Conservation (phyloP, 2,329 filamentous ascomycete genomes). For the Camptophora hylomeconis region DNA sequence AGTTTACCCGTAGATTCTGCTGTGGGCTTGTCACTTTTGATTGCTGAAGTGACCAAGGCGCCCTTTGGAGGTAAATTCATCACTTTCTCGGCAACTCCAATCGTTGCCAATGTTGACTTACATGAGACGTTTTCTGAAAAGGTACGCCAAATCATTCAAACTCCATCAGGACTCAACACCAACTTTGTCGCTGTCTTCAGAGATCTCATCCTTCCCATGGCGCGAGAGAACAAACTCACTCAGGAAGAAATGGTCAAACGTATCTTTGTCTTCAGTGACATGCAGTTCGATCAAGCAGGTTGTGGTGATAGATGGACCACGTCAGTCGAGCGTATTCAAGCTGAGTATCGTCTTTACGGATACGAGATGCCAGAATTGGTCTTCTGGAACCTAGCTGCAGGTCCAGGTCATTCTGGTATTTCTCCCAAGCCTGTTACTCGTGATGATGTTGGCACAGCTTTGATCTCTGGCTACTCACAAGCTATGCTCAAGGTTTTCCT, state of each 20-base stretch:
- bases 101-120: constrained; percentile 30
- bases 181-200: constrained; percentile 44
- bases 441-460: constrained; percentile 5
- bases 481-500: constrained; percentile 7
- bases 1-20: constrained; percentile 40
- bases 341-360: constrained; percentile 33
- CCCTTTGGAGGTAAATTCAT: constrained; percentile 45
- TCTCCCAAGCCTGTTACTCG: constrained; percentile 3
- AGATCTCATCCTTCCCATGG: constrained; percentile 41
- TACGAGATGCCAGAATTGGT: constrained; percentile 48
- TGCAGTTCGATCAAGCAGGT: constrained; percentile 41
- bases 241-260: constrained; percentile 49
- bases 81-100: constrained; percentile 35
- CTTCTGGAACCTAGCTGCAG: constrained; percentile 26
- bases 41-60: constrained; percentile 39
- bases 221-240: constrained; percentile 35
- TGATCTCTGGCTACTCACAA: constrained; percentile 5
- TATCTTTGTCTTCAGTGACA: constrained; percentile 48
- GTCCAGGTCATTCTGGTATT: constrained; percentile 43
- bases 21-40: constrained; percentile 43
- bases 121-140: constrained; percentile 30
- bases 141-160: constrained; percentile 19
- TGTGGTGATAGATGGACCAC: constrained; percentile 26
- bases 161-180: constrained; percentile 34
- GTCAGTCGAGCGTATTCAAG: constrained; percentile 38